Evolutionary conservation across 2,329 filamentous ascomycete species (phyloP).

Genomic region (Verticillium albo-atrum): DNA sequence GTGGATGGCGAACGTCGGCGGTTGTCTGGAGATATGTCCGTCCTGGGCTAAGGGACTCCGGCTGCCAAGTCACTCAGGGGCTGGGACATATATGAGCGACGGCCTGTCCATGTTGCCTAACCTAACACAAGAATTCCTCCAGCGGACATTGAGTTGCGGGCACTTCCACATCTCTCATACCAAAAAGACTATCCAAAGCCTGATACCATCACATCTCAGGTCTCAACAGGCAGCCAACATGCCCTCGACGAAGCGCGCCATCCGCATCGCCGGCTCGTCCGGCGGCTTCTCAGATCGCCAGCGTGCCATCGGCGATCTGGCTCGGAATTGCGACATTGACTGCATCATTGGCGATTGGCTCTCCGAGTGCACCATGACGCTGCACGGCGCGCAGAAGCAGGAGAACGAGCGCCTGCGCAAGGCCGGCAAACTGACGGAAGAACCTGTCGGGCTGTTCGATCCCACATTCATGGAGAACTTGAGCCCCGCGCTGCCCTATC

Average conservation of each 20-base stretch:
- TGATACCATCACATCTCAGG: background rate
- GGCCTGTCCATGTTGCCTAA: background rate
- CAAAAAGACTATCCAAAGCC: background rate
- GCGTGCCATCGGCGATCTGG: constrained; percentile 34
- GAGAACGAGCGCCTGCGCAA: constrained; percentile 16
- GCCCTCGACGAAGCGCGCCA: constrained; percentile 24
- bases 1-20: background rate
- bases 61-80: background rate
- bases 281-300: constrained; percentile 38
- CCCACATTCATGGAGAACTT: constrained; percentile 27
- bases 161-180: too few relatives aligned
- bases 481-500: constrained; percentile 20
- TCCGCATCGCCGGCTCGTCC: constrained; percentile 36
- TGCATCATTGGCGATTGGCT: constrained; percentile 25
- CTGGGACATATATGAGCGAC: background rate
- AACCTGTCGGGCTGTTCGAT: constrained; percentile 17
- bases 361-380: constrained; percentile 26
- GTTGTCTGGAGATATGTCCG: background rate
- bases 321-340: constrained; percentile 28
- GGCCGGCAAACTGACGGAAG: constrained; percentile 14
- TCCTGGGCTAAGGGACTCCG: constrained; percentile 1
- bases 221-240: constrained; percentile 5
- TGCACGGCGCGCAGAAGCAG: constrained; percentile 21
- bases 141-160: background rate
- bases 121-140: background rate